phyloP scores from a whole-genome alignment of 768 basidiomycete species.

The Amanita pseudoporphyria region DNA sequence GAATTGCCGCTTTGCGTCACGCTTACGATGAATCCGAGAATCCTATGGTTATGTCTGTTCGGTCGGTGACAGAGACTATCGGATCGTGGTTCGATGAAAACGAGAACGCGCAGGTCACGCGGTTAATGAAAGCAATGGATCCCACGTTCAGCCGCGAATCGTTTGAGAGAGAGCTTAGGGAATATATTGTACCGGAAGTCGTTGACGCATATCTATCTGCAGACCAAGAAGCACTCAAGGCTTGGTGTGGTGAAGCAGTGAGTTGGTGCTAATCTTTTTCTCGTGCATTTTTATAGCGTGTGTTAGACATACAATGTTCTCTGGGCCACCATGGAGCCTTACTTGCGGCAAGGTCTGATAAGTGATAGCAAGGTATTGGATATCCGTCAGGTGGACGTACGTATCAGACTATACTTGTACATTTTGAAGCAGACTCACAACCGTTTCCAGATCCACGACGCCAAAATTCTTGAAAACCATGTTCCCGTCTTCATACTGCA shows the following conservation, averaged over 20 bases:
- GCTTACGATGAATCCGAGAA: slow-evolving; percentile 91
- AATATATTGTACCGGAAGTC: slow-evolving; percentile 96
- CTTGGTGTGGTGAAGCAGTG: slow-evolving; percentile 96
- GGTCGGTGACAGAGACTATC: slow-evolving; percentile 76
- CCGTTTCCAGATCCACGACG: slow-evolving; percentile 56
- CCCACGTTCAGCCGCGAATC: slow-evolving; percentile 77
- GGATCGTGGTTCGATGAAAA: slow-evolving; percentile 95
- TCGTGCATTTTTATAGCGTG: neutral
- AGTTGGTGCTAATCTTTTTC: slow-evolving; percentile 21
- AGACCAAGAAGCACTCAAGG: slow-evolving; percentile 74
- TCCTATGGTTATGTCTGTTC: slow-evolving; percentile 71
- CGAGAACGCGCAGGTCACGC: slow-evolving; percentile 92
- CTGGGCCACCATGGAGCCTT: slow-evolving; percentile 96
- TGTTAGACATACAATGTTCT: slow-evolving; percentile 91
- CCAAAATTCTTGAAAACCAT: slow-evolving; percentile 84
- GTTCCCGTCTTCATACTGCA: slow-evolving; percentile 86
- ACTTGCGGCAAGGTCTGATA: slow-evolving; percentile 80
- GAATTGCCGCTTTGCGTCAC: slow-evolving; percentile 47
- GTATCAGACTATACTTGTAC: slow-evolving; percentile 17
- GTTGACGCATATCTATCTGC: slow-evolving; percentile 93
- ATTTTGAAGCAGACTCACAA: neutral
- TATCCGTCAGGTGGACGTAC: slow-evolving; percentile 93
- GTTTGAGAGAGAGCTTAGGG: slow-evolving; percentile 84
- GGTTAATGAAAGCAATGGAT: slow-evolving; percentile 82
- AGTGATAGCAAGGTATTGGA: slow-evolving; percentile 93